Conservation (phyloP, 441 rosid genomes). For the Iberis amara region DNA sequence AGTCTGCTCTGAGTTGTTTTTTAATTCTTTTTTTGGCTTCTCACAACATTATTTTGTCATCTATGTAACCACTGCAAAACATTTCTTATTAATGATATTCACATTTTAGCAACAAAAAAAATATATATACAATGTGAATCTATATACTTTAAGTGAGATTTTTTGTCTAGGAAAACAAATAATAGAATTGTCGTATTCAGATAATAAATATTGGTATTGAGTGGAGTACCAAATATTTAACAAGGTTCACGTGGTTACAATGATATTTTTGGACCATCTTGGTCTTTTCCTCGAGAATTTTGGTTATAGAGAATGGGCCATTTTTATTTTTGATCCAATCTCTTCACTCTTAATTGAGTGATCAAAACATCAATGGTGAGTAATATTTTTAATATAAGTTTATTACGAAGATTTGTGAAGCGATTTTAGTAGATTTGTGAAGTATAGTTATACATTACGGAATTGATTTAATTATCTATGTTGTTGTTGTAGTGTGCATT, state of each 20-base stretch:
- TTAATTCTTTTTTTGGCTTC: too few species aligned
- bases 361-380: not conserved
- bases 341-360: not conserved
- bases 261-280: slow-evolving; percentile 33
- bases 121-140: not conserved
- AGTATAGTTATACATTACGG: too few species aligned
- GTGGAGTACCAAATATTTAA: slow-evolving; percentile 30
- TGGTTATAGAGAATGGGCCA: slow-evolving; percentile 22
- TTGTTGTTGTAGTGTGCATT: too few species aligned
- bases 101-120: too few species aligned
- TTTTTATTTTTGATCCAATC: slow-evolving; percentile 11
- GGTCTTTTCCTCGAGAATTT: slow-evolving; percentile 27
- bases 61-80: too few species aligned
- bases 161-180: slow-evolving; percentile 18
- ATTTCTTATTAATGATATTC: too few species aligned
- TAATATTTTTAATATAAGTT: too few species aligned
- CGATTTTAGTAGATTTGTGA: too few species aligned
- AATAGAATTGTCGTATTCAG: slow-evolving; percentile 28
- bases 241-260: slow-evolving; percentile 35
- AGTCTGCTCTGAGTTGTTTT: too few species aligned
- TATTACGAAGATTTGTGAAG: too few species aligned
- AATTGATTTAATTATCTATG: too few species aligned
- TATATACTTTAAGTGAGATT: not conserved
- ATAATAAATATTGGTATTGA: slow-evolving; percentile 28
- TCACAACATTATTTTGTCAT: too few species aligned